Conservation (phyloP, 1,284 basidiomycete species). For the Cystobasidiaceae sp. region DNA sequence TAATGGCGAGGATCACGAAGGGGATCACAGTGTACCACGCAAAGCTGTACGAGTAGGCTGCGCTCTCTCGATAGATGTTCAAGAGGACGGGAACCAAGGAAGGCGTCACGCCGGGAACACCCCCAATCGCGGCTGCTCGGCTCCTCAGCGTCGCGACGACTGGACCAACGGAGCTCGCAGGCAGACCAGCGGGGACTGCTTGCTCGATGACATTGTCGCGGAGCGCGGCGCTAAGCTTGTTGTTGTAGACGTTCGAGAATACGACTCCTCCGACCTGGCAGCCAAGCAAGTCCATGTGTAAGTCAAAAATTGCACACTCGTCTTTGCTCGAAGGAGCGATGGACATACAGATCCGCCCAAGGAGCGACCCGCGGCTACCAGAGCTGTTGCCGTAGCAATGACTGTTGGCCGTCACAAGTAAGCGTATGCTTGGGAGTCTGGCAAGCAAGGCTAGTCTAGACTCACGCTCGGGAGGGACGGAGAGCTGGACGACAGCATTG, state of each 20-base stretch:
- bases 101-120: constrained; percentile 15
- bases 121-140: not conserved
- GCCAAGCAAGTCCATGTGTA: not conserved
- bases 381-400: constrained; percentile 30
- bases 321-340: not conserved
- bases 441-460: not conserved
- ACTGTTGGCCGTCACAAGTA: not conserved
- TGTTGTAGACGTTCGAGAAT: constrained; percentile 13
- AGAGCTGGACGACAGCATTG: constrained; percentile 30
- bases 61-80: not conserved
- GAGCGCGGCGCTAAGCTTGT: not conserved
- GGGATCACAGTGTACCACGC: constrained; percentile 31
- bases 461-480: constrained; percentile 23
- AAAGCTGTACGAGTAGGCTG: constrained; percentile 29
- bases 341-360: constrained; percentile 19
- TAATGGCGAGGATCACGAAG: constrained; percentile 15
- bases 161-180: not conserved
- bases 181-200: not conserved
- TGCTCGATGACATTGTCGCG: not conserved
- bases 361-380: constrained; percentile 21
- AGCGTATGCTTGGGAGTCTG: not conserved
- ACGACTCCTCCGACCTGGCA: not conserved
- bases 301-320: not conserved
- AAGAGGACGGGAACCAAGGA: constrained; percentile 13
- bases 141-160: not conserved